Evolutionary conservation across 805 yeast species (phyloP).

Genomic region (Candida insectalens): DNA sequence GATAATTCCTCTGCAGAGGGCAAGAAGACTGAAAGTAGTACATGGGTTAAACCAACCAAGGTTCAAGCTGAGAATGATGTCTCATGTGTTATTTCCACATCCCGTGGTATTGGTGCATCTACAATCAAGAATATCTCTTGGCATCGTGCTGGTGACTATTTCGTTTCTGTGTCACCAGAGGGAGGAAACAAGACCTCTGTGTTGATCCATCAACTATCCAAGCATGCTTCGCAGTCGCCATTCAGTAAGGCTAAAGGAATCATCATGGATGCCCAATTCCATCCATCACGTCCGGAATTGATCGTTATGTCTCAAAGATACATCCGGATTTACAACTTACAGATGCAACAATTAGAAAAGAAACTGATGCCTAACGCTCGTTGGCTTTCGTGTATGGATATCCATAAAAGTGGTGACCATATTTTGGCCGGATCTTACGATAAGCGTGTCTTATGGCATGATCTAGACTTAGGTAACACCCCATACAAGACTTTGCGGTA

Average conservation of each 20-base stretch:
- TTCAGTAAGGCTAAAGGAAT: slow-evolving; percentile 89
- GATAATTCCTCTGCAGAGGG: slow-evolving; percentile 26
- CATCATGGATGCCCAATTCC: slow-evolving; percentile 93
- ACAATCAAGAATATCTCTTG: slow-evolving; percentile 78
- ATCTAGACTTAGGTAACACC: slow-evolving; percentile 75
- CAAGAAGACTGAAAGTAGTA: slow-evolving; percentile 33
- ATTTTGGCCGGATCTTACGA: slow-evolving; percentile 88
- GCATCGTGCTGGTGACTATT: slow-evolving; percentile 97
- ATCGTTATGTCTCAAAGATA: slow-evolving; percentile 93
- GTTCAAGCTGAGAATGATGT: slow-evolving; percentile 57
- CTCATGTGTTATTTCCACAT: slow-evolving; percentile 55
- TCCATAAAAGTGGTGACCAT: slow-evolving; percentile 87
- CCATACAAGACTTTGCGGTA: slow-evolving; percentile 95
- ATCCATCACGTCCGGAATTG: slow-evolving; percentile 89
- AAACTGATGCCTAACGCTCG: slow-evolving; percentile 92
- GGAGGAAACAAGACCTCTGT: slow-evolving; percentile 75
- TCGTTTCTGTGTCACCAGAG: slow-evolving; percentile 94
- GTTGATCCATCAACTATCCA: slow-evolving; percentile 87
- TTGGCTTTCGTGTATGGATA: slow-evolving; percentile 85
- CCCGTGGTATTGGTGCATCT: slow-evolving; percentile 29
- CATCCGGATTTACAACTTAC: slow-evolving; percentile 80
- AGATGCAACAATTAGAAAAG: slow-evolving; percentile 75
- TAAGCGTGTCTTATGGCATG: slow-evolving; percentile 95
- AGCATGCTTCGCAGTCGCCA: slow-evolving; percentile 92
- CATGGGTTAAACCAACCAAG: slow-evolving; percentile 75